Base-by-base conservation (phyloP, 2,329 filamentous ascomycete species). In the Hysterium pulicare region DNA sequence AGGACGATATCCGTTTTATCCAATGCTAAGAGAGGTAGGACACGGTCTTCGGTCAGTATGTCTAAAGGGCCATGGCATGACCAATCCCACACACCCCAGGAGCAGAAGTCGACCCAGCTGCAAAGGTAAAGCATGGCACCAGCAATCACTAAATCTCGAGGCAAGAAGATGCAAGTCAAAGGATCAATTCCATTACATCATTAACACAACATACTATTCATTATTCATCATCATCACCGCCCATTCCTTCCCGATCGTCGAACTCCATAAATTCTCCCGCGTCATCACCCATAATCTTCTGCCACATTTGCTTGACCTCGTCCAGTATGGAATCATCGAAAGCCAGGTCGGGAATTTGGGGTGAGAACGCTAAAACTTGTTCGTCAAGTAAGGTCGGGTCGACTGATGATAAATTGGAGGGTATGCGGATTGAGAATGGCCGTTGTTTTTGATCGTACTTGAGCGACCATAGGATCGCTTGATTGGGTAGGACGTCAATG, bases 281-380 rank as follows among this genome's bases (percentile, higher is more conserved):
- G 4, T 76, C 73, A 1, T 71, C 68, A 8, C 76, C 78, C 51
- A 79, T 71, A 3, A 90, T 74, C 37, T 72, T 69, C 47, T 77
- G 72, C 90, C 90, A 97, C 5, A 83, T 81, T 8, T 77, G 66
- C 46, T 79, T 79, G 2, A 95, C 86, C 20, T 79, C 66, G 5
- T 81, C 77, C 8, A 96, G 67, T 2, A 82, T 70, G 0, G 69
- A 59, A 53, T 96, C 91, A 54, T 89, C 81, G 50, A 95, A 87
- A 0, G 85, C 77, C 6, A 94, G 74, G 49, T 86, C 83, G 7
- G 83, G 66, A 2, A 80, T 73, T 0, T 81, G 61, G 2, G 78
- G 70, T 4, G 81, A 75, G 46, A 93, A 81, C 1, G 71, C 65
- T 33, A 84, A 66, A 15, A 82, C 60, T 19, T 69, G 65, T 16